Evolutionary conservation across 108 stramenopile genomes (phyloP).

Genomic region (Aurantiochytrium sp.): DNA sequence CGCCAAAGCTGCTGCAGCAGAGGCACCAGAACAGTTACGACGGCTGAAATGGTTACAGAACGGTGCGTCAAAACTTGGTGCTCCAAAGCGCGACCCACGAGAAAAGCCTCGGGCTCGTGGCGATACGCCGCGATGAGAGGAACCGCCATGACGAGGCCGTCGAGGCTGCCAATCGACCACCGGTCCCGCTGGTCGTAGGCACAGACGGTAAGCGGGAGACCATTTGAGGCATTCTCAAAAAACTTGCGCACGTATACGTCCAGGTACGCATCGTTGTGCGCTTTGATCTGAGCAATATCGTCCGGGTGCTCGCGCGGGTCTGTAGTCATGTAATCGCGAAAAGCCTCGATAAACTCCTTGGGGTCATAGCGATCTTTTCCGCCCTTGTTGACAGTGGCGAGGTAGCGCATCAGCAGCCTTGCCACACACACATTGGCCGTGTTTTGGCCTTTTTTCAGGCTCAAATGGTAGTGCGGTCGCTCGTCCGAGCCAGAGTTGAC

Average conservation of each 20-base stretch:
- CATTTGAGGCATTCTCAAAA: constrained; percentile 27
- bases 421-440: constrained; percentile 29
- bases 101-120: constrained; percentile 25
- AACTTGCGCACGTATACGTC: constrained; percentile 31
- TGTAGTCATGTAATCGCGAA: constrained; percentile 30
- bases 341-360: constrained; percentile 1
- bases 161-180: constrained; percentile 32
- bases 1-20: constrained; percentile 17
- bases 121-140: constrained; percentile 29
- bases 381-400: constrained; percentile 14
- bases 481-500: constrained; percentile 16
- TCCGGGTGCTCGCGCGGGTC: not conserved
- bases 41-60: constrained; percentile 25
- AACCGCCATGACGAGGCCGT: constrained; percentile 31
- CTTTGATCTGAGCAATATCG: constrained; percentile 12
- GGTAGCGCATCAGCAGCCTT: constrained; percentile 27
- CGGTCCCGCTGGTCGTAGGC: constrained; percentile 25
- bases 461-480: constrained; percentile 31
- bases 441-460: constrained; percentile 34
- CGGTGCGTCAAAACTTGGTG: constrained; percentile 30
- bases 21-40: constrained; percentile 27
- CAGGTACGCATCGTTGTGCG: constrained; percentile 33
- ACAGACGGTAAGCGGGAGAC: constrained; percentile 23
- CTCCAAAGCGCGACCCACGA: constrained; percentile 31
- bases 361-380: constrained; percentile 28